Evolutionary conservation across 495 filamentous ascomycete genomes (phyloP), one percentile per base, ranked within the genome.

Genomic region (Tuber microsphaerosporum): DNA sequence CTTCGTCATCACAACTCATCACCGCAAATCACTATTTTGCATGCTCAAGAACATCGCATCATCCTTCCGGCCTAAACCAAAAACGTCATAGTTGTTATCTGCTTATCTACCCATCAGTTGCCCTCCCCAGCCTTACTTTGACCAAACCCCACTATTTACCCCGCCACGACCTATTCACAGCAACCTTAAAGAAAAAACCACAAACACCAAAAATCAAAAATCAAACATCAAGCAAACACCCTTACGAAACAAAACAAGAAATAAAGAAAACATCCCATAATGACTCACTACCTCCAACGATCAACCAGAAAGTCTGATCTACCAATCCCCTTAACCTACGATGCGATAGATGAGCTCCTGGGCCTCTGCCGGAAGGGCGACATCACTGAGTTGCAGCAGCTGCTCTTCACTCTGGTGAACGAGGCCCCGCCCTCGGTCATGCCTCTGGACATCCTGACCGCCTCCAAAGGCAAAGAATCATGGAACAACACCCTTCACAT

Each of bases 401-500:
- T 65, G 4, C 56, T 65, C 26, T 65, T 31, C 56, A 16, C 14
- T 14, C 56, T 65, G 16, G 56, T 34, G 56, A 65, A 31, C 14
- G 56, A 65, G 56, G 12, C 56, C 56, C 56, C 56, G 12, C 56
- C 56, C 56, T 65, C 56, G 3, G 56, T 65, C 56, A 34, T 65
- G 56, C 56, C 56, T 6, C 26, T 65, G 31, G 85, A 88, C 44
- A 86, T 97, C 73, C 82, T 97, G 41, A 79, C 85, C 44, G 87
- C 88, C 44, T 90, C 91, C 17, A 88, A 88, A 74, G 93, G 97
- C 78, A 86, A 89, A 39, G 86, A 89, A 43, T 91, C 89, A 74
- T 90, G 90, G 39, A 96, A 93, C 78, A 86, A 86, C 45, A 86
- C 91, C 26, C 84, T 97, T 81, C 94, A 98, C 85, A 97, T 93